Conservation (phyloP, 805 yeast genomes). For the Saccharomycopsis amapae region DNA sequence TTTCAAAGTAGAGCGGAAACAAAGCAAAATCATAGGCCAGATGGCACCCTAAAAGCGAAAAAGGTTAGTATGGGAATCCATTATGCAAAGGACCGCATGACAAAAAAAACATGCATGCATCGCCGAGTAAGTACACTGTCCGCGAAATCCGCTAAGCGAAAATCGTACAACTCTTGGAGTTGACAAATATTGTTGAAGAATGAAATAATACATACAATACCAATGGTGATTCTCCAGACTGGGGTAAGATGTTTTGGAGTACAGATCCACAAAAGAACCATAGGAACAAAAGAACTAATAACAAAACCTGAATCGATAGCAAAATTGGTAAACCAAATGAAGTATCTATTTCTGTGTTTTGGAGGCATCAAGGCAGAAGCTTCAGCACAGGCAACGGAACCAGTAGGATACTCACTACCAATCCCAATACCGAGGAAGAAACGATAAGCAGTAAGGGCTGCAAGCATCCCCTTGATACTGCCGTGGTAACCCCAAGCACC, state of each 20-base stretch:
- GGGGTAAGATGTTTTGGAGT: constrained; percentile 61
- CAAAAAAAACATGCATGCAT: no score
- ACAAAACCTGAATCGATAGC: constrained; percentile 89
- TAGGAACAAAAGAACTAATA: constrained; percentile 73
- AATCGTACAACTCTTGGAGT: no score
- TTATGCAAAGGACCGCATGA: no score
- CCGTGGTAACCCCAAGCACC: constrained; percentile 78
- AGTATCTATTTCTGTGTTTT: constrained; percentile 85
- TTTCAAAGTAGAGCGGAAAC: constrained; percentile 64
- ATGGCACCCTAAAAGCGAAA: constrained; percentile 76
- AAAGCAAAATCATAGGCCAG: constrained; percentile 73
- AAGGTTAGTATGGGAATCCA: no score
- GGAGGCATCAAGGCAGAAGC: constrained; percentile 70
- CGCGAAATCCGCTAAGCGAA: no score
- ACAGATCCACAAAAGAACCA: constrained; percentile 82
- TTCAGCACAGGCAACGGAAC: constrained; percentile 90
- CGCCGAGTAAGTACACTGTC: no score
- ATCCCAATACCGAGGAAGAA: constrained; percentile 86
- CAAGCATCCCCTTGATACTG: constrained; percentile 66
- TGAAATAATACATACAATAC: constrained; percentile 33
- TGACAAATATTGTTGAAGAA: neutral
- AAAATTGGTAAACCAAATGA: constrained; percentile 80
- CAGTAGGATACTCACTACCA: constrained; percentile 93
- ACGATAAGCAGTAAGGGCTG: constrained; percentile 78
- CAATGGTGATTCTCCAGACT: constrained; percentile 89